phyloP scores from a whole-genome alignment of 768 basidiomycete species.

The Lenzites betulinus region DNA sequence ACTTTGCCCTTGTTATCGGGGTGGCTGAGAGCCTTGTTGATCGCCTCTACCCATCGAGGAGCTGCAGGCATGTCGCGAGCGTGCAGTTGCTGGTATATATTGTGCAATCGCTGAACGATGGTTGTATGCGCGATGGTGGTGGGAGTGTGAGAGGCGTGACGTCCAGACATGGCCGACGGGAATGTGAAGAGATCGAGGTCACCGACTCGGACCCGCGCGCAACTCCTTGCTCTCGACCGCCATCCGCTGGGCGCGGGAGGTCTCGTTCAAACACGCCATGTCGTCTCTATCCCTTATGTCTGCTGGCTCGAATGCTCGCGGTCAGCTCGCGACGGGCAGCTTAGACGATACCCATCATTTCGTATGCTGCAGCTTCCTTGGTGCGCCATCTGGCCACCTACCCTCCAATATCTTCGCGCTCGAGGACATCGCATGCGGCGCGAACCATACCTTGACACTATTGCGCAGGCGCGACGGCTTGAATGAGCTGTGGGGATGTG shows the following conservation, averaged over 20 bases:
- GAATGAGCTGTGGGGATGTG: constrained; percentile 68
- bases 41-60: constrained; percentile 32
- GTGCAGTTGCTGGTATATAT: neutral
- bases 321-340: constrained; percentile 46
- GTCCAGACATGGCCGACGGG: neutral
- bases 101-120: neutral
- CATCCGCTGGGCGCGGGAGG: too few species aligned
- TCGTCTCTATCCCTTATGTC: constrained; percentile 33
- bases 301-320: constrained; percentile 52
- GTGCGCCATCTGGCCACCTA: constrained; percentile 24
- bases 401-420: constrained; percentile 36
- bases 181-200: neutral
- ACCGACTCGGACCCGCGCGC: neutral
- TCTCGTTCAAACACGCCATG: too few species aligned
- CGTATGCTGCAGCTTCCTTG: constrained; percentile 39
- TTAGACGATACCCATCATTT: constrained; percentile 44
- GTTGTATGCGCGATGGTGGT: neutral
- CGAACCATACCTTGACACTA: constrained; percentile 79
- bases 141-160: neutral
- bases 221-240: too few species aligned
- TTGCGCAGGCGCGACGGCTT: constrained; percentile 39
- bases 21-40: constrained; percentile 27
- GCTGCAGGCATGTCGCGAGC: constrained; percentile 4
- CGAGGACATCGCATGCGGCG: constrained; percentile 62
- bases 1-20: constrained; percentile 29